A percentile compares a stretch with the other conserved stretches of the same genome.
These are phyloP conservation scores for Skeletonema tropicum DNA, from an alignment of 108 stramenopile species.

Conservation along the genomic window DNA sequence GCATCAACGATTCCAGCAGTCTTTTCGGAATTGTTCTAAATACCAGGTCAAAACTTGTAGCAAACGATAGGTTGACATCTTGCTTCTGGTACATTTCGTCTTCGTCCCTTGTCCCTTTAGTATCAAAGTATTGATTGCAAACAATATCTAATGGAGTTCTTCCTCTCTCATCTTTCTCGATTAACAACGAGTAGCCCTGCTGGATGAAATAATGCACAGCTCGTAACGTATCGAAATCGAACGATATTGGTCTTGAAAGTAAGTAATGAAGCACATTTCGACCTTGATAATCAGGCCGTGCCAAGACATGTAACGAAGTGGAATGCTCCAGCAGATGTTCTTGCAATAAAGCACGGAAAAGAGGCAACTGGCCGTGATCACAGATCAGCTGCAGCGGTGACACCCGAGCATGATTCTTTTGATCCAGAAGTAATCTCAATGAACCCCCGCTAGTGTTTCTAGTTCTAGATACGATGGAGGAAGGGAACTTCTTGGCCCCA, in stretches of 20 bases:
- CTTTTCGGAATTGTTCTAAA: constrained; percentile 5
- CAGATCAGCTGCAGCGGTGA: constrained; percentile 44
- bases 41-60: constrained; percentile 27
- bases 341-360: constrained; percentile 23
- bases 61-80: constrained; percentile 6
- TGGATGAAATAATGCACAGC: constrained; percentile 20
- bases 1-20: not conserved
- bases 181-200: constrained; percentile 12
- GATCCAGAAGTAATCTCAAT: constrained; percentile 39
- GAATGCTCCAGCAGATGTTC: constrained; percentile 2
- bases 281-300: constrained; percentile 31
- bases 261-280: constrained; percentile 38
- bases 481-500: constrained; percentile 6
- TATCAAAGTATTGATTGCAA: not conserved
- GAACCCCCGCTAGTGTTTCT: constrained; percentile 25
- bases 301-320: constrained; percentile 6
- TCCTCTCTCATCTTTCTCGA: constrained; percentile 13
- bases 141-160: constrained; percentile 28
- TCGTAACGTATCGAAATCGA: constrained; percentile 14
- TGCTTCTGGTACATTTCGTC: constrained; percentile 14
- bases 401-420: constrained; percentile 27
- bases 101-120: not conserved
- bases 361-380: constrained; percentile 27
- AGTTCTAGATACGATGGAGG: not conserved
- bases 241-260: not conserved